Percentiles rank a stretch among this genome's conserved stretches.
phyloP scores from a whole-genome alignment of 257 asterid species.

The Paulownia fortunei region DNA sequence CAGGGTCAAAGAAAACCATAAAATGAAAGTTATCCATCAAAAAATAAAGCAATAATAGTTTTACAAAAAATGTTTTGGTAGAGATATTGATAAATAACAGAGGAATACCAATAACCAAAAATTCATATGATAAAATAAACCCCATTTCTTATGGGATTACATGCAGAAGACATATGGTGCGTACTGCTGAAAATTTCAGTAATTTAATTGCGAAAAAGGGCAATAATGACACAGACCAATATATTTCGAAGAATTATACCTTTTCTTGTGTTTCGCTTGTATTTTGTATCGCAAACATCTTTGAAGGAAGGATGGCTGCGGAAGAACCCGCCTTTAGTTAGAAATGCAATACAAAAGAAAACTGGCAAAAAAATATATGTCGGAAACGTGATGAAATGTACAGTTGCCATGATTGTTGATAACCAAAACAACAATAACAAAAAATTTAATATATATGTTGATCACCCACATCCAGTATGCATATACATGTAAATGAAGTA shows the following conservation, averaged over 20 bases:
- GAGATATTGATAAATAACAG: constrained; percentile 12
- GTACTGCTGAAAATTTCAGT: constrained; percentile 9
- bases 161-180: not conserved
- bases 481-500: constrained; percentile 7
- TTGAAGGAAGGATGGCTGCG: constrained; percentile 91
- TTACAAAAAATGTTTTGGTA: not conserved
- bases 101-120: not conserved
- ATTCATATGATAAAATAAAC: not conserved
- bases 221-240: not conserved
- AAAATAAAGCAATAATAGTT: constrained; percentile 11
- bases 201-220: not conserved
- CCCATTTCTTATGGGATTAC: constrained; percentile 1
- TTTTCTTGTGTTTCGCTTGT: constrained; percentile 78
- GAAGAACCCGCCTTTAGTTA: constrained; percentile 43
- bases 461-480: constrained; percentile 1
- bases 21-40: not conserved
- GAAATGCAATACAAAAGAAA: constrained; percentile 33
- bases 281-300: constrained; percentile 85
- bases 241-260: constrained; percentile 47
- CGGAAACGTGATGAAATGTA: constrained; percentile 16
- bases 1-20: not conserved
- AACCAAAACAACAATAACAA: constrained; percentile 1
- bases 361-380: not conserved
- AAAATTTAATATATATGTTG: not conserved
- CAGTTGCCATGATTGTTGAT: not conserved